Base-by-base conservation (phyloP, 1,284 basidiomycete species). In the Ustanciosporium gigantosporum region DNA sequence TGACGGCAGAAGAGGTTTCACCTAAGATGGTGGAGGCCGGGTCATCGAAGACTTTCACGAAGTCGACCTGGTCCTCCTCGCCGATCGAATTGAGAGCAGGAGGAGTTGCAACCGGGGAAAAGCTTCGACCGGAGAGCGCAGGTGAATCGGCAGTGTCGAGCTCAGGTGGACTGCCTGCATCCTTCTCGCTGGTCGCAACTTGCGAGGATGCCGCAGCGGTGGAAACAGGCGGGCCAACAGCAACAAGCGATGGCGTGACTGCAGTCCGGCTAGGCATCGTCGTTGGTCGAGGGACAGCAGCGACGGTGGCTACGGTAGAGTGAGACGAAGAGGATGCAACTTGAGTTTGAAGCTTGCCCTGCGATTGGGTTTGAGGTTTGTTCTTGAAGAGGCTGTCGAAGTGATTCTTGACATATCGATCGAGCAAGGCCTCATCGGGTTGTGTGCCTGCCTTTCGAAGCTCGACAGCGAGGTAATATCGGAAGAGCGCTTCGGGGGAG, bases 401-500 rank as follows among this genome's bases (percentile, higher is more conserved):
- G 47, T 74, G 73, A 31, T 73, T 69, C 37, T 65, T 52, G 21
- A 76, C 71, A 34, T 74, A 69, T 17, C 66, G 48, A 53, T 74
- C 68, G 39, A 74, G 57, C 9, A 70, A 56, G 3, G 65, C 55
- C 39, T 68, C 66, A 31, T 68, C 65, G 16, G 70, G 66, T 41
- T 57, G 49, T 5, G 68, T 60, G 20, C 73, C 73, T 17, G 70
- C 68, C 36, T 68, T 68, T 22, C 61, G 58, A 1, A 76, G 55
- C 52, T 76, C 73, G 13, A 66, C 46, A 3, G 64, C 66, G 24
- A 76, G 72, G 41, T 74, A 70, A 53, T 73, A 71, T 16, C 73
- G 66, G 47, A 69, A 69, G 25, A 69, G 60, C 25, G 36, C 44
- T 34, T 69, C 66, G 31, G 66, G 64, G 5, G 64, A 59, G 15